Evolutionary conservation across 164 flowering plant genomes (phyloP).

Genomic region (Paratinospora sagittata): DNA sequence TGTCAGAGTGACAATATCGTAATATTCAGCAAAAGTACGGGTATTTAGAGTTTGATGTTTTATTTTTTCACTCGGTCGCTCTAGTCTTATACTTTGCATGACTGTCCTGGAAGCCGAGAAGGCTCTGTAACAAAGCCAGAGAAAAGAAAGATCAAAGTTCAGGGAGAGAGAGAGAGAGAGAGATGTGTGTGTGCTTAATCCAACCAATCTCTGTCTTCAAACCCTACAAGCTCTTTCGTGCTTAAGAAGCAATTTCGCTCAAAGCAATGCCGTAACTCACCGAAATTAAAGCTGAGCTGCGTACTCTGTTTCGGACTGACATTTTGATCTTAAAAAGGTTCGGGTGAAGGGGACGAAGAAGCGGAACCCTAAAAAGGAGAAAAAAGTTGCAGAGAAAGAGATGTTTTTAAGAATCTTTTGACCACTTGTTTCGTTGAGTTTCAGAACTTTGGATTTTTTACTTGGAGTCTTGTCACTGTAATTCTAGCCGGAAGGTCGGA

Average conservation of each 20-base stretch:
- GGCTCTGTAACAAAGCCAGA: background rate
- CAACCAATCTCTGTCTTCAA: background rate
- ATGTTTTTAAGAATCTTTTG: background rate
- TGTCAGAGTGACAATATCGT: background rate
- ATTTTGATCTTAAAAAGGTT: background rate
- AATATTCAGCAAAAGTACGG: background rate
- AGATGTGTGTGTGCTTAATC: background rate
- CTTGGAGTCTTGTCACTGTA: no score
- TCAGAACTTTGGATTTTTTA: no score
- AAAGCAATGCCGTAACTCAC: constrained; percentile 24
- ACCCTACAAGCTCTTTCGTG: background rate
- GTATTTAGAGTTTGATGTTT: no score
- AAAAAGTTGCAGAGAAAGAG: background rate
- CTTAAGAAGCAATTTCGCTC: constrained; percentile 6
- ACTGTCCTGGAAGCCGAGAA: background rate
- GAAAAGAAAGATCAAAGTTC: background rate
- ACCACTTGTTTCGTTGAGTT: background rate
- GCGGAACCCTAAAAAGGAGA: background rate
- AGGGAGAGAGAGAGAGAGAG: no score
- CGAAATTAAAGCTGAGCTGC: no score
- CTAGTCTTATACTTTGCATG: no score
- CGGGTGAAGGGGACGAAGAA: no score
- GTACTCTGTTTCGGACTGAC: constrained; percentile 7
- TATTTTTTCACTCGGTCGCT: no score
- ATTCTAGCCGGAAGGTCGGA: background rate